Conservation (phyloP, 2,329 filamentous ascomycete genomes). For the Aureobasidium vineae region DNA sequence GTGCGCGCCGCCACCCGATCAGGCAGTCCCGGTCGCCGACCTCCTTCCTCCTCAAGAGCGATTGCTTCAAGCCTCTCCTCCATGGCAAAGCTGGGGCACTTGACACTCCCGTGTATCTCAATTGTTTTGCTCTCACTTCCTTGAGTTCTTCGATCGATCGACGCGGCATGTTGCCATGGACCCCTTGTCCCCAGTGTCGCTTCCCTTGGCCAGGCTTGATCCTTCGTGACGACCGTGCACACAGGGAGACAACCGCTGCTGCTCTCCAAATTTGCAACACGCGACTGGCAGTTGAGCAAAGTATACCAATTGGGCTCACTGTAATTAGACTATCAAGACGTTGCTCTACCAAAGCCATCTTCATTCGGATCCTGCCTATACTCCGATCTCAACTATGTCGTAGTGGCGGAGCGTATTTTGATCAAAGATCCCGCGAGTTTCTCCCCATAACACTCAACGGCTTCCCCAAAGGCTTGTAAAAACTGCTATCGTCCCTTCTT, state of each 20-base stretch:
- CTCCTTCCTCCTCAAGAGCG: not conserved
- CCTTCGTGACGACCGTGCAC: conserved; percentile 20
- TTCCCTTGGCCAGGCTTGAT: conserved; percentile 22
- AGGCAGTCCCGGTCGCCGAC: conserved; percentile 1
- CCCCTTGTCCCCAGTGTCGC: conserved; percentile 8
- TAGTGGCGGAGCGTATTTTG: not conserved
- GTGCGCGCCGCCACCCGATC: not conserved
- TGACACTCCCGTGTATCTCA: not conserved
- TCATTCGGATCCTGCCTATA: conserved; percentile 9
- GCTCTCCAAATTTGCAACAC: not conserved
- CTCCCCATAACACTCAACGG: conserved; percentile 12
- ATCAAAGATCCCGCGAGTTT: conserved; percentile 8
- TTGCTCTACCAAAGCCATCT: conserved; percentile 1
- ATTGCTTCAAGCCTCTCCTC: not conserved
- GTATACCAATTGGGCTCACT: conserved; percentile 14
- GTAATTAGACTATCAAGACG: conserved; percentile 15
- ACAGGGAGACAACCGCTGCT: conserved; percentile 13
- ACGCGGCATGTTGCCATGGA: conserved; percentile 20
- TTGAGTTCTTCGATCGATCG: conserved; percentile 7
- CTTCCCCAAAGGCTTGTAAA: not conserved
- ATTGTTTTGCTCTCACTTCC: not conserved
- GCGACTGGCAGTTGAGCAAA: not conserved
- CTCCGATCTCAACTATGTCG: conserved; percentile 3
- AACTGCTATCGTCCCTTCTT: not conserved
- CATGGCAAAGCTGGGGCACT: not conserved